These are phyloP conservation scores for Entomortierella parvispora DNA, from an alignment of 192 early-diverging fungal genomes.

Conservation along the genomic window DNA sequence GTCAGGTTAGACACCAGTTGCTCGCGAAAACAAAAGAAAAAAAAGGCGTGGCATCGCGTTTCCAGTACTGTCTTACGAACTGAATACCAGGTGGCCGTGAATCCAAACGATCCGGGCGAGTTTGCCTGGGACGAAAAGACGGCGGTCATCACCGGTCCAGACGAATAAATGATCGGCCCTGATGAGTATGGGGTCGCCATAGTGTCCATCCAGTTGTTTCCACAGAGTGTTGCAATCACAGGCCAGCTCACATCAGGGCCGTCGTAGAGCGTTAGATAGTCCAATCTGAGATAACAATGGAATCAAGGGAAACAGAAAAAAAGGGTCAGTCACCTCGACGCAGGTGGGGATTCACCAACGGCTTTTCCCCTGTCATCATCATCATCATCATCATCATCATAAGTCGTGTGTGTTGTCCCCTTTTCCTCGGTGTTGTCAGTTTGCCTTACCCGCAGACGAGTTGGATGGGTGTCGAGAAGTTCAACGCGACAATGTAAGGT, in stretches of 20 bases:
- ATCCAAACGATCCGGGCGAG: constrained; percentile 16
- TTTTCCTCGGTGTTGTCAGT: not conserved
- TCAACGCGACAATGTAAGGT: not conserved
- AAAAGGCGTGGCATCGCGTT: too few relatives aligned
- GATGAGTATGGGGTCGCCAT: constrained; percentile 17
- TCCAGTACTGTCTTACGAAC: constrained; percentile 15
- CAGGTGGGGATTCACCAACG: not conserved
- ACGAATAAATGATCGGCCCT: constrained; percentile 22
- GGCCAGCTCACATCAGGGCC: constrained; percentile 31
- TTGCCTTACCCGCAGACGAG: constrained; percentile 20
- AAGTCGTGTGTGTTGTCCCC: not conserved
- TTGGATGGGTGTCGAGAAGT: not conserved
- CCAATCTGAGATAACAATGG: constrained; percentile 12
- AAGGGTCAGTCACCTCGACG: not conserved
- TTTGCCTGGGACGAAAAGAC: constrained; percentile 23
- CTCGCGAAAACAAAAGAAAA: not conserved
- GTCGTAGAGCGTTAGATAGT: constrained; percentile 46
- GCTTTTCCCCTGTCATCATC: too few relatives aligned
- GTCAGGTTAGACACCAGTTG: not conserved
- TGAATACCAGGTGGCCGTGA: constrained; percentile 23
- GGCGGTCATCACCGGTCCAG: constrained; percentile 28
- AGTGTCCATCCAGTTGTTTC: constrained; percentile 24
- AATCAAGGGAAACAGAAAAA: not conserved
- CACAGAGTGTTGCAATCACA: constrained; percentile 36
- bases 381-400: too few relatives aligned